phyloP scores from a whole-genome alignment of 2,329 filamentous ascomycete species.

The Fusarium metavorans region DNA sequence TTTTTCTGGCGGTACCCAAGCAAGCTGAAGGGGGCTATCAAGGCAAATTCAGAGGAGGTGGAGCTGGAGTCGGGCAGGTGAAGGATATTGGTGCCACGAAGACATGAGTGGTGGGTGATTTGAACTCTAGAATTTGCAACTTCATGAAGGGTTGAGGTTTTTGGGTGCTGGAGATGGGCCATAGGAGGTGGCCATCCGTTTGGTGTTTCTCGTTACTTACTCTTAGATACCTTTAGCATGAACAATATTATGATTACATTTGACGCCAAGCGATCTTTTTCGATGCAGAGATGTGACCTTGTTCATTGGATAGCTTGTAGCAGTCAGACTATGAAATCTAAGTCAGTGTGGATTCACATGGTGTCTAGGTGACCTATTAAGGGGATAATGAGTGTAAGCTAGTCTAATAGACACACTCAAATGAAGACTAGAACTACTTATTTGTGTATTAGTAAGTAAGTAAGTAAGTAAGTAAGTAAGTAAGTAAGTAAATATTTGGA shows the following conservation, averaged over 20 bases:
- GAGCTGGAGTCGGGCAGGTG: background rate
- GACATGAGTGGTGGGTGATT: background rate
- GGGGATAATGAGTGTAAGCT: background rate
- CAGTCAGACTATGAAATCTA: background rate
- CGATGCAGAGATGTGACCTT: background rate
- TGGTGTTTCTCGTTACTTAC: background rate
- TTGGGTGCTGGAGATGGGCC: no score
- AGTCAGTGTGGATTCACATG: background rate
- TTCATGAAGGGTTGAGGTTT: background rate
- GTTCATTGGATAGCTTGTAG: background rate
- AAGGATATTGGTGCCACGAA: background rate
- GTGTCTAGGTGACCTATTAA: background rate
- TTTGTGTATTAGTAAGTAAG: background rate
- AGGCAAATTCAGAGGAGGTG: background rate
- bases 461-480: no score
- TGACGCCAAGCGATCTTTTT: fast-evolving
- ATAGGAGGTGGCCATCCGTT: background rate
- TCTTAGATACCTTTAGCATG: background rate
- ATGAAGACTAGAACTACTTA: background rate
- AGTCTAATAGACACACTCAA: background rate
- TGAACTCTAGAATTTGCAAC: no score
- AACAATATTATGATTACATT: background rate
- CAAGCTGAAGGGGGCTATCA: background rate
- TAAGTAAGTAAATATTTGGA: background rate
- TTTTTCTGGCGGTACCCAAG: constrained; percentile 22